Conservation (phyloP, 1,284 basidiomycete genomes). For the Paramarasmius palmivorus region DNA sequence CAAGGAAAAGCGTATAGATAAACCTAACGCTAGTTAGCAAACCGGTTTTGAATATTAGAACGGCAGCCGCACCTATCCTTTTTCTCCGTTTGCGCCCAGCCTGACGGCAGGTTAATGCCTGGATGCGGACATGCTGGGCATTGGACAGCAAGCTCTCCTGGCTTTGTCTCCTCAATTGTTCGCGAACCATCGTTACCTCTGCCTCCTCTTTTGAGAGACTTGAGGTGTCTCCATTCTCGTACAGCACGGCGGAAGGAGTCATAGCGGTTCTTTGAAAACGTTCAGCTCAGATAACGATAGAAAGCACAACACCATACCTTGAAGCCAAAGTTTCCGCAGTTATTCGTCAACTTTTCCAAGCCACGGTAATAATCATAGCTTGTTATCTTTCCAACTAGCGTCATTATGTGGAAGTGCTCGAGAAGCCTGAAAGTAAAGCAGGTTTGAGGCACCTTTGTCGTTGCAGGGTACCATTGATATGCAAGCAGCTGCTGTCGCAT, state of each 20-base stretch:
- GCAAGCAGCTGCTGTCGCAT: slow-evolving; percentile 15
- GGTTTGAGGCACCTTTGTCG: slow-evolving; percentile 16
- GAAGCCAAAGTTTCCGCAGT: slow-evolving; percentile 8
- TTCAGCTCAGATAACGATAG: neutral
- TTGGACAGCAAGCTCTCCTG: slow-evolving; percentile 22
- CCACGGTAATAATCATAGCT: slow-evolving; percentile 19
- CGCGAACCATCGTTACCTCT: slow-evolving; percentile 15
- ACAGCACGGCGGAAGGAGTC: slow-evolving; percentile 19
- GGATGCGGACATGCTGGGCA: slow-evolving; percentile 34
- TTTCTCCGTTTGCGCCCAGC: slow-evolving; percentile 12
- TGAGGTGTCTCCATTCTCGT: slow-evolving; percentile 23
- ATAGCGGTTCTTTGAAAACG: slow-evolving; percentile 22
- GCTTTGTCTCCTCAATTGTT: slow-evolving; percentile 14
- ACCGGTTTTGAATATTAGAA: too few species aligned
- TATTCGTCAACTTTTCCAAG: slow-evolving; percentile 14
- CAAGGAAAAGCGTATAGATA: slow-evolving; percentile 14
- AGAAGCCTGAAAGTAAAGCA: slow-evolving; percentile 20
- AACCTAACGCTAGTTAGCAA: too few species aligned
- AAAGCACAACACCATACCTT: neutral
- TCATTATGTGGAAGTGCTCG: slow-evolving; percentile 19
- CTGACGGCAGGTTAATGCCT: slow-evolving; percentile 23
- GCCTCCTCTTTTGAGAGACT: slow-evolving; percentile 26
- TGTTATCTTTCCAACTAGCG: slow-evolving; percentile 19
- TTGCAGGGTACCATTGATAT: slow-evolving; percentile 19
- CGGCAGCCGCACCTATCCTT: slow-evolving; percentile 1